A percentile compares a stretch with the other conserved stretches of the same genome.
phyloP scores from a whole-genome alignment of 805 yeast species.

The Saccharomycopsis fibuligera region DNA sequence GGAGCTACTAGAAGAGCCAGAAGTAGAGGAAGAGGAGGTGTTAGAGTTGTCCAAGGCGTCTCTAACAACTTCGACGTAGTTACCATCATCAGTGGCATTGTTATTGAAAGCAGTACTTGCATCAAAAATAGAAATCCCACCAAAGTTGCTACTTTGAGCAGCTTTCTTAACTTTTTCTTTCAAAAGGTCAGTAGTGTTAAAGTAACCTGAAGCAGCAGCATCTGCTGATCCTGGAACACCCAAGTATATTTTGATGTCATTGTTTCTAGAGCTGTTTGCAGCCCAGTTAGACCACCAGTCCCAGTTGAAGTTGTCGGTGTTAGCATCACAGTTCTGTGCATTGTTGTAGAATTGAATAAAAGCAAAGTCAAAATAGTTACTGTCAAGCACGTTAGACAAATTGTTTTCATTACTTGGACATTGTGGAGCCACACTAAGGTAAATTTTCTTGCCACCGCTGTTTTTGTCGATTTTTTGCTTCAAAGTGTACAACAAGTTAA shows the following conservation, averaged over 20 bases:
- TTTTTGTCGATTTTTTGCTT: slow-evolving; percentile 25
- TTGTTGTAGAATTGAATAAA: slow-evolving; percentile 67
- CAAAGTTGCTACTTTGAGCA: slow-evolving; percentile 16
- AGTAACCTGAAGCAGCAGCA: slow-evolving; percentile 60
- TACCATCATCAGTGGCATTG: slow-evolving; percentile 6
- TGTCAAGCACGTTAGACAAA: slow-evolving; percentile 34
- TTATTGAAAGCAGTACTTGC: slow-evolving; percentile 21
- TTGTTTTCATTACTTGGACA: slow-evolving; percentile 57
- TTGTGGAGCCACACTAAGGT: slow-evolving; percentile 62
- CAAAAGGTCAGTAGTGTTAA: slow-evolving; percentile 33
- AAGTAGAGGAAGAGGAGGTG: background rate
- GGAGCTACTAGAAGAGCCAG: slow-evolving; percentile 1
- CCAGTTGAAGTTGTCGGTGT: slow-evolving; percentile 46
- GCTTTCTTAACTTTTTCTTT: slow-evolving; percentile 21
- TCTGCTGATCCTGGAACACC: slow-evolving; percentile 67
- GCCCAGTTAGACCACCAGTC: slow-evolving; percentile 50
- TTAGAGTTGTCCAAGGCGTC: slow-evolving; percentile 10
- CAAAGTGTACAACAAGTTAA: slow-evolving; percentile 36
- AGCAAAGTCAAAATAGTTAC: slow-evolving; percentile 52
- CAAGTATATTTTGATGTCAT: slow-evolving; percentile 58
- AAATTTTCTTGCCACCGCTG: slow-evolving; percentile 37
- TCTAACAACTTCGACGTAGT: slow-evolving; percentile 13
- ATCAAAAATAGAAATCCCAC: slow-evolving; percentile 20
- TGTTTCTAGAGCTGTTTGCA: slow-evolving; percentile 50
- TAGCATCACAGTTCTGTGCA: slow-evolving; percentile 54